Base-by-base conservation (phyloP, 495 filamentous ascomycete species). In the Wilcoxina mikolae region DNA sequence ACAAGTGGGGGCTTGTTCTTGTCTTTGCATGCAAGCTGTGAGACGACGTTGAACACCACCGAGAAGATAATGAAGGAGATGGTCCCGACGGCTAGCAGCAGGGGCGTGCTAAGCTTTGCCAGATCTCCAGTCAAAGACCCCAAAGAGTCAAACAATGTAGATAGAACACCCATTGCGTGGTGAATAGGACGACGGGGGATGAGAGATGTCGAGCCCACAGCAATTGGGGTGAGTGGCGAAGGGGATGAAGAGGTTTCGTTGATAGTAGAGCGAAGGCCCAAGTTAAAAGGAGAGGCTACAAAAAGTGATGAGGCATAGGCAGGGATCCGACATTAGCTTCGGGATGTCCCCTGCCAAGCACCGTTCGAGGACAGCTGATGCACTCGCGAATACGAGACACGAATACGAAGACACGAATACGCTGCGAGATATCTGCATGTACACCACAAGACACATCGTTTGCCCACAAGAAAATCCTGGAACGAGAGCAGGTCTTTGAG, bases 1-100 rank as follows among this genome's bases (percentile, higher is more conserved):
- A 91, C 84, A 11, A 90, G 56, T 3, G 85, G 85, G 11, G 85
- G 85, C 62, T 87, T 81, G 64, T 79, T 80, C 46, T 77, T 75
- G 55, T 82, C 80, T 62, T 74, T 80, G 67, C 83, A 80, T 50
- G 88, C 68, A 2, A 85, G 54, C 63, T 91, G 85, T 11, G 72
- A 66, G 45, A 82, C 53, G 39, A 88, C 77, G 61, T 89, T 88
- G 58, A 82, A 29, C 35, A 81, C 54, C 11, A 89, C 74, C 2
- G 72, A 58, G 35, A 82, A 18, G 31, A 78, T 66, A 38, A 80
- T 23, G 58, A 80, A 70, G 3, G 69, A 51, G 58, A 62, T 39
- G 4, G 67, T 24, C 0, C 56, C 60, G 43, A 65, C 64, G 27
- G 58, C 63, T 24, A 67, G 66, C 33, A 75, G 56, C 26, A 69